Percentiles rank a stretch among this genome's conserved stretches.
These are phyloP conservation scores for Suillus bovinus DNA, from an alignment of 768 basidiomycete species.

Conservation along the genomic window DNA sequence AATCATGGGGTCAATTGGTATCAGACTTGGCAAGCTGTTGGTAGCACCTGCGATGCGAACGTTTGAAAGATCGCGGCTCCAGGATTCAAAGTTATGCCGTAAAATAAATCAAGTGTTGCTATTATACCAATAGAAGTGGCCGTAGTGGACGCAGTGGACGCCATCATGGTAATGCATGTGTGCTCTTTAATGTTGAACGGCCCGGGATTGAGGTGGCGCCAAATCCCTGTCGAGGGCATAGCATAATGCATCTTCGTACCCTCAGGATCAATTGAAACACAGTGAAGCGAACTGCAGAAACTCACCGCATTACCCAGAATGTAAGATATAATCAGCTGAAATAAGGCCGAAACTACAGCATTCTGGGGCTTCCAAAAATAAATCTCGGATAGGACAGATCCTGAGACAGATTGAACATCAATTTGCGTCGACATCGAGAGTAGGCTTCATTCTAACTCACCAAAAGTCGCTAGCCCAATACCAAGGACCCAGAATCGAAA, in stretches of 20 bases:
- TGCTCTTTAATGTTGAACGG: conserved; percentile 68
- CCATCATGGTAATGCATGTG: conserved; percentile 61
- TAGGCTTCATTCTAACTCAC: conserved; percentile 1
- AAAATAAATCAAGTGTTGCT: conserved; percentile 58
- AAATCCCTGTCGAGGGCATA: conserved; percentile 26
- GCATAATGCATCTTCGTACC: conserved; percentile 15
- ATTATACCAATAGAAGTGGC: conserved; percentile 61
- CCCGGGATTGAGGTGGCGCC: conserved; percentile 62
- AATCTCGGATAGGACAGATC: conserved; percentile 35
- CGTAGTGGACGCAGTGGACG: conserved; percentile 58
- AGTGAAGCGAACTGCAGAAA: conserved; percentile 28
- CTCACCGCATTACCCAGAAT: conserved; percentile 52
- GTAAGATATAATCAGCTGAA: conserved; percentile 57
- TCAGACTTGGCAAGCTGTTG: conserved; percentile 30
- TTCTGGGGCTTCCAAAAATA: conserved; percentile 46
- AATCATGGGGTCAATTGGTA: background rate
- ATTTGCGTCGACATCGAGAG: conserved; percentile 28
- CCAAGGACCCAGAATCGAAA: conserved; percentile 52
- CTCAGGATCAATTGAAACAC: background rate
- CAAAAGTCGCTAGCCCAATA: conserved; percentile 49
- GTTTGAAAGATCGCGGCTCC: conserved; percentile 57
- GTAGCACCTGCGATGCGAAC: conserved; percentile 43
- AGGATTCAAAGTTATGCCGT: conserved; percentile 47
- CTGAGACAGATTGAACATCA: conserved; percentile 18
- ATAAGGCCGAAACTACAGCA: conserved; percentile 54